phyloP scores from a whole-genome alignment of 176 grass and related monocot genomes.

The Areca catechu region DNA sequence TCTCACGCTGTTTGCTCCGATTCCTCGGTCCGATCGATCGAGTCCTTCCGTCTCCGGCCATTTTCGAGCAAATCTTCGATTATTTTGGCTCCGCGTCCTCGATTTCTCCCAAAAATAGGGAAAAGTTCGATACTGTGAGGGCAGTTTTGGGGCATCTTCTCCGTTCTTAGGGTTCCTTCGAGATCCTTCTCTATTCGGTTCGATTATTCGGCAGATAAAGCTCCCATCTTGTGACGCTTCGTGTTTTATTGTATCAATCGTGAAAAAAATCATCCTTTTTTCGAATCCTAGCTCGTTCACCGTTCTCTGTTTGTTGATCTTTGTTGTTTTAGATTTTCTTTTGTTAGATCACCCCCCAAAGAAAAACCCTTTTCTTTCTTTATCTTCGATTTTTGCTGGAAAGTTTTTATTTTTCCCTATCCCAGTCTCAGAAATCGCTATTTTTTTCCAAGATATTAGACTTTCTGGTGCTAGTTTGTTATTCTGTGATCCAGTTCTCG shows the following conservation, averaged over 20 bases:
- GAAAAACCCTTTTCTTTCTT: no score
- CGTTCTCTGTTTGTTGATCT: neutral
- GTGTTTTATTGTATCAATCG: neutral
- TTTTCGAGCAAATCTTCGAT: neutral
- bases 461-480: neutral
- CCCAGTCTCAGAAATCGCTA: neutral
- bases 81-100: neutral
- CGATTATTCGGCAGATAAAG: neutral
- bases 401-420: neutral
- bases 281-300: neutral
- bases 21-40: no score
- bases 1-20: no score
- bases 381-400: no score
- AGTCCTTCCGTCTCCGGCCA: neutral
- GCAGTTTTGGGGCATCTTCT: neutral
- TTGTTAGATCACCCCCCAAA: no score
- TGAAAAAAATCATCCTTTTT: neutral
- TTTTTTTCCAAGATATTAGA: neutral
- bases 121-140: neutral
- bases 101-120: neutral
- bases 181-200: neutral
- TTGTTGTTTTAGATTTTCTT: no score
- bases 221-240: neutral
- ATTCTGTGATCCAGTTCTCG: neutral
- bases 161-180: neutral